Evolutionary conservation across 129 eudicot genomes (phyloP).

Genomic region (Flaveria trinervia): DNA sequence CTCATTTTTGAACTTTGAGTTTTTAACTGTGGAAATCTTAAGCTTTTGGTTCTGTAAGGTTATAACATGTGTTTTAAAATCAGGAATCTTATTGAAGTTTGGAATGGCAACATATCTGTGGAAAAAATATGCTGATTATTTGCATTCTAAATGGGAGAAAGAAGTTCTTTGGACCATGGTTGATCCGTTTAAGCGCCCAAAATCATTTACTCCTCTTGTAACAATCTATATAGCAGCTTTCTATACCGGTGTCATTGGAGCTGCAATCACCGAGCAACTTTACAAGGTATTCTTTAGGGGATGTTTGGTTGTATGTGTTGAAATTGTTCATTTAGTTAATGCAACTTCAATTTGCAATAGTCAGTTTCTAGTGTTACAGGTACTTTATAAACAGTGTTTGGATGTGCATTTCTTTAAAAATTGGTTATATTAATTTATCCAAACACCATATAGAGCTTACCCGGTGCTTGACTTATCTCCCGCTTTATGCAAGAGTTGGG

Average conservation of each 20-base stretch:
- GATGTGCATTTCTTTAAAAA: not conserved
- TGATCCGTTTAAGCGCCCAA: conserved; percentile 86
- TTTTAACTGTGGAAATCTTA: not conserved
- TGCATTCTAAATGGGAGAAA: conserved; percentile 74
- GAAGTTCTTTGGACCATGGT: conserved; percentile 87
- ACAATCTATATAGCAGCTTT: conserved; percentile 69
- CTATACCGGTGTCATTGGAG: conserved; percentile 85
- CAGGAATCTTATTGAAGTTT: conserved; percentile 3
- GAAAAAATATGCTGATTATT: conserved; percentile 81
- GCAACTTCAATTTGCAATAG: not conserved
- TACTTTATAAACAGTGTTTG: too few species aligned
- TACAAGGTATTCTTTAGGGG: conserved; percentile 58
- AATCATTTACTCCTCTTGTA: conserved; percentile 82
- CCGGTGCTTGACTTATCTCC: too few species aligned
- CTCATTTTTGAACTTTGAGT: not conserved
- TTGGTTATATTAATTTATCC: not conserved
- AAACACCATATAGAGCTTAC: too few species aligned
- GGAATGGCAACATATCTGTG: conserved; percentile 78
- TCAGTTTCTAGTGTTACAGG: not conserved
- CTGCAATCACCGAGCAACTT: conserved; percentile 88
- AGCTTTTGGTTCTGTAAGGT: conserved; percentile 1
- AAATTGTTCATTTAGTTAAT: not conserved
- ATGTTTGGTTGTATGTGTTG: conserved; percentile 12
- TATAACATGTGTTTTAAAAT: not conserved
- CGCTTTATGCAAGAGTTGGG: too few species aligned